Evolutionary conservation across 2,329 filamentous ascomycete species (phyloP).

Genomic region (Drechmeria coniospora): DNA sequence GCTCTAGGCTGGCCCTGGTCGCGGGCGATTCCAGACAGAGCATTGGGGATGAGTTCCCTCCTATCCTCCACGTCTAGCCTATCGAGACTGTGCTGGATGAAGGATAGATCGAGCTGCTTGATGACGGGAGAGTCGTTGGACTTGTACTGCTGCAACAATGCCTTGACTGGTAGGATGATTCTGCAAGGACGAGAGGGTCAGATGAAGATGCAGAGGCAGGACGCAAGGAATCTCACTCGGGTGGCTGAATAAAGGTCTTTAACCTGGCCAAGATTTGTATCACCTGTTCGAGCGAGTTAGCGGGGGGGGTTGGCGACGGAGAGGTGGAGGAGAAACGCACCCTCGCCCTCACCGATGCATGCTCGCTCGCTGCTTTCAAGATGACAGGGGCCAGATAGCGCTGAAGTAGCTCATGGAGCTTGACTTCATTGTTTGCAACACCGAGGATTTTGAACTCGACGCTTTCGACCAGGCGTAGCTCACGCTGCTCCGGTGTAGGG

Average conservation of each 20-base stretch:
- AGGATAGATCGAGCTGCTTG: conserved; percentile 75
- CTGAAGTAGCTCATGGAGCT: conserved; percentile 63
- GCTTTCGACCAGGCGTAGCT: conserved; percentile 70
- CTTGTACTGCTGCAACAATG: conserved; percentile 81
- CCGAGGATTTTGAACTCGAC: conserved; percentile 70
- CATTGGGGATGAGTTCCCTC: conserved; percentile 52
- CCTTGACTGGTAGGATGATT: conserved; percentile 70
- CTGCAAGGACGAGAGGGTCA: conserved; percentile 15
- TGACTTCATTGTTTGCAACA: conserved; percentile 68
- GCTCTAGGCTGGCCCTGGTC: conserved; percentile 16
- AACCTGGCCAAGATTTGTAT: conserved; percentile 36
- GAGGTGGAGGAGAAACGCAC: conserved; percentile 19
- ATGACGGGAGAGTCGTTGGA: conserved; percentile 56
- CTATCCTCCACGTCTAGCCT: conserved; percentile 42
- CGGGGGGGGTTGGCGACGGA: background rate
- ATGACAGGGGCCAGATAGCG: conserved; percentile 70
- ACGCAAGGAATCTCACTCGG: conserved; percentile 21
- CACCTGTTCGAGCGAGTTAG: conserved; percentile 20
- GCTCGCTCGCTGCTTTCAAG: conserved; percentile 71
- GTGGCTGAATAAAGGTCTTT: conserved; percentile 37
- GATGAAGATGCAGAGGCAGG: background rate
- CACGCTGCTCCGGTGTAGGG: conserved; percentile 43
- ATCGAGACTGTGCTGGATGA: conserved; percentile 66
- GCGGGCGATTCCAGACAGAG: conserved; percentile 15
- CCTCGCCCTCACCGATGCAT: conserved; percentile 67